Base-by-base conservation (phyloP, 495 filamentous ascomycete genomes). In the Xylaria longipes region DNA sequence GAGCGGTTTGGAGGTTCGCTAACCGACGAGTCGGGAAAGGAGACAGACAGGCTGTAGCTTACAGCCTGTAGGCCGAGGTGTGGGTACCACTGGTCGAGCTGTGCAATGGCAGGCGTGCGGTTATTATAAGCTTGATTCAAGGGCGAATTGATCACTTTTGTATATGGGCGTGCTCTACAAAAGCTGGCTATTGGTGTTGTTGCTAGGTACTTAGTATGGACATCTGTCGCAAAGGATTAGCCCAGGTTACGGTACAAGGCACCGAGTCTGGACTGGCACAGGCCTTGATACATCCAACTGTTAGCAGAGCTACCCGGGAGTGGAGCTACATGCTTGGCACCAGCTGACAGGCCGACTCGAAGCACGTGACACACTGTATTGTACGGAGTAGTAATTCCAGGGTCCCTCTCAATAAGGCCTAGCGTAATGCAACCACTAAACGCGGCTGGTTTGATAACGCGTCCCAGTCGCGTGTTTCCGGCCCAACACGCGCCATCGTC, bases 401-500 rank as follows among this genome's bases (percentile, higher is more conserved):
- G 63, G 62, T 35, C n/a, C 0, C 2, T 25, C 46, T 46, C 33
- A 17, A 22, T 29, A 33, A 37, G 45, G 56, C 33, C 43, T 72
- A 69, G 65, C 46, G 64, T 33, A 25, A 75, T 77, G 77, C 75
- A 74, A 74, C 73, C 77, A 73, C 77, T 79, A 54, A 77, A 79
- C 77, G 73, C 77, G 77, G 77, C 62, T 64, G 60, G 50, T 56
- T n/a, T 8, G 46, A 8, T 15, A 63, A 69, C 69, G 69, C 62
- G 61, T 65, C 11, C 11, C 50, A 0, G 25, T 45, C 61, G 58
- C 69, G 68, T 37, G 60, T 65, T 70, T 64, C 63, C 20, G 31
- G 2, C 35, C 39, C 5, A 12, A 11, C n/a, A 31, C 57, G 48
- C 48, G 37, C 60, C 33, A 25, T 27, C 20, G 33, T 20, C 37